Evolutionary conservation across 2,329 filamentous ascomycete genomes (phyloP).

Genomic region (Gaeumannomyces sp.): DNA sequence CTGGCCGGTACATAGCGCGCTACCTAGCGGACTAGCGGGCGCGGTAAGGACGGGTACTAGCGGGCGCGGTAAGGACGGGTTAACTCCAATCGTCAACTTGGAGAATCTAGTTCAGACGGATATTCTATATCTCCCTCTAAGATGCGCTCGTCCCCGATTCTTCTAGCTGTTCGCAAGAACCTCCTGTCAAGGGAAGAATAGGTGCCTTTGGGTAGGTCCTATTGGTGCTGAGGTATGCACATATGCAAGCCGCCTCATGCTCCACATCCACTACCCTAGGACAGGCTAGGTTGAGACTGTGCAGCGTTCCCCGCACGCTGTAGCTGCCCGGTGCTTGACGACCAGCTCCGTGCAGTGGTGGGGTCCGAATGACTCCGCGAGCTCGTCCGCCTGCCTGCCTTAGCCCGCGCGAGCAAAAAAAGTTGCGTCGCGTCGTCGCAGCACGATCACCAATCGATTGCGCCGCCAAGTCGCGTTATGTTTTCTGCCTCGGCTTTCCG

Average conservation of each 20-base stretch:
- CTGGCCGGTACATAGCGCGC: too few relatives aligned
- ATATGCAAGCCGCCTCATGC: not conserved
- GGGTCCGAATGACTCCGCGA: conserved; percentile 8
- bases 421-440: not conserved
- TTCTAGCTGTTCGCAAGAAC: too few relatives aligned
- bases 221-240: not conserved
- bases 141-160: too few relatives aligned
- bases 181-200: too few relatives aligned
- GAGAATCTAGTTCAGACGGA: too few relatives aligned
- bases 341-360: conserved; percentile 1
- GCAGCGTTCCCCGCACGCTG: not conserved
- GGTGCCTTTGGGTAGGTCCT: too few relatives aligned
- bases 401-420: not conserved
- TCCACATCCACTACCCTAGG: not conserved
- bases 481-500: not conserved
- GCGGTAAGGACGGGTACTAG: too few relatives aligned
- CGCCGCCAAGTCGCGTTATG: not conserved
- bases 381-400: not conserved
- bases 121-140: too few relatives aligned
- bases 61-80: too few relatives aligned
- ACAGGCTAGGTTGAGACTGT: too few relatives aligned
- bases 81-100: too few relatives aligned
- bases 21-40: too few relatives aligned
- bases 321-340: not conserved
- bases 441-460: not conserved